A percentile compares a stretch with the other conserved stretches of the same genome.
phyloP scores from a whole-genome alignment of 805 yeast species.

The Candida oleophila region DNA sequence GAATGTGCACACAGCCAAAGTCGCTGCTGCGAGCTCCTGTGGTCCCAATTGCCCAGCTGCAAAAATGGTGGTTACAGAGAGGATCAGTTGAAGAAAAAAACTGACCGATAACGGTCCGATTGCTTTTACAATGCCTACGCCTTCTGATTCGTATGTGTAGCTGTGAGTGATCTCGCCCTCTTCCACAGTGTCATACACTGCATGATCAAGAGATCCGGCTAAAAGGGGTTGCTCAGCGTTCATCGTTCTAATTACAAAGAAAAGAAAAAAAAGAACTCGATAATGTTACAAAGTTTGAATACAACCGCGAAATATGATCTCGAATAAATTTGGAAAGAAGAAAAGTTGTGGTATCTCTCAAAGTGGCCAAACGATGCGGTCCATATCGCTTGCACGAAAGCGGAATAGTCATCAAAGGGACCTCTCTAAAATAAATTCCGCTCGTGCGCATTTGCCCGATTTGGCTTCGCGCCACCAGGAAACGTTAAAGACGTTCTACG shows the following conservation, averaged over 20 bases:
- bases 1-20: conserved; percentile 77
- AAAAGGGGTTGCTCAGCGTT: conserved; percentile 26
- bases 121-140: conserved; percentile 26
- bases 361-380: too few species aligned
- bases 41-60: conserved; percentile 80
- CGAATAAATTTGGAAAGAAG: too few species aligned
- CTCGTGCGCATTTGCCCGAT: not conserved
- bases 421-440: not conserved
- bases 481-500: too few species aligned
- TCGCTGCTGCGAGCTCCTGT: conserved; percentile 75
- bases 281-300: too few species aligned
- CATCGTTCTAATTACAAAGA: conserved; percentile 10
- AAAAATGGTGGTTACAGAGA: conserved; percentile 72
- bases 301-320: too few species aligned
- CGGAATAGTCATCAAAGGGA: not conserved
- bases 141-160: conserved; percentile 11
- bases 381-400: not conserved
- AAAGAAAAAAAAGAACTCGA: too few species aligned
- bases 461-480: not conserved
- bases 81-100: conserved; percentile 65
- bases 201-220: conserved; percentile 18
- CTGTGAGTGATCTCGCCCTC: not conserved
- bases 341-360: too few species aligned
- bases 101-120: conserved; percentile 66
- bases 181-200: conserved; percentile 17